These are phyloP conservation scores for Penicillium sp. DNA, from an alignment of 2,329 filamentous ascomycete species.

Conservation along the genomic window DNA sequence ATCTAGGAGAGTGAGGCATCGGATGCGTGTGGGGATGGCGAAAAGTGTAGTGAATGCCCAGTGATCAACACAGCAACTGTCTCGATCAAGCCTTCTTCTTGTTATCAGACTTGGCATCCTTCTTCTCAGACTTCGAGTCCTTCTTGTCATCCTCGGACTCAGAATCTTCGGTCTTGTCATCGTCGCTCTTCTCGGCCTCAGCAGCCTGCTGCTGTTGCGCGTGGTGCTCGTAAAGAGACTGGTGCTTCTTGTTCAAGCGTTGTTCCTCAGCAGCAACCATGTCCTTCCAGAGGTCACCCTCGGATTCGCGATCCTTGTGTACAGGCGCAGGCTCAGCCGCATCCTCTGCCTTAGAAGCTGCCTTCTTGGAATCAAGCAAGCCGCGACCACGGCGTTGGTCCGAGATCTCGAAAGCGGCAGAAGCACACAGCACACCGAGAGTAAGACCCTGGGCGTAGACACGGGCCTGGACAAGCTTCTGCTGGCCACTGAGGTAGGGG, in stretches of 20 bases:
- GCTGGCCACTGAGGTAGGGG: conserved; percentile 69
- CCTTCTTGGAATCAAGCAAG: conserved; percentile 62
- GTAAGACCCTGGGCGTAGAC: conserved; percentile 92
- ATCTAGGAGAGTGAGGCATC: not conserved
- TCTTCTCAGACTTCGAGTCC: conserved; percentile 14
- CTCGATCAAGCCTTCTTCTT: conserved; percentile 17
- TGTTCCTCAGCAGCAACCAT: conserved; percentile 53
- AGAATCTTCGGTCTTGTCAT: conserved; percentile 20
- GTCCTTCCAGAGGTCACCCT: conserved; percentile 85
- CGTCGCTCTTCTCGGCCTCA: not conserved
- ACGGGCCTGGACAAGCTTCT: conserved; percentile 93
- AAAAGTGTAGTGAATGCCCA: not conserved
- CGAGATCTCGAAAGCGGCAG: conserved; percentile 76
- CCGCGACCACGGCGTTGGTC: conserved; percentile 73
- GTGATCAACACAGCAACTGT: not conserved
- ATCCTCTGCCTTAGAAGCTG: conserved; percentile 76
- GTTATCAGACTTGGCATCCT: conserved; percentile 10
- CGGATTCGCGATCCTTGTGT: conserved; percentile 65
- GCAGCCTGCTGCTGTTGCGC: conserved; percentile 12
- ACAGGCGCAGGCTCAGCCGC: conserved; percentile 77
- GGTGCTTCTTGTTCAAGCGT: conserved; percentile 45
- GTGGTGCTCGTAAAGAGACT: conserved; percentile 29
- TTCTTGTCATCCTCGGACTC: conserved; percentile 11
- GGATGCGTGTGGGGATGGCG: not conserved
- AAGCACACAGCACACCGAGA: conserved; percentile 77